A percentile compares a stretch with the other conserved stretches of the same genome.
phyloP scores from a whole-genome alignment of 768 basidiomycete genomes.

The Pleurotus tuoliensis region DNA sequence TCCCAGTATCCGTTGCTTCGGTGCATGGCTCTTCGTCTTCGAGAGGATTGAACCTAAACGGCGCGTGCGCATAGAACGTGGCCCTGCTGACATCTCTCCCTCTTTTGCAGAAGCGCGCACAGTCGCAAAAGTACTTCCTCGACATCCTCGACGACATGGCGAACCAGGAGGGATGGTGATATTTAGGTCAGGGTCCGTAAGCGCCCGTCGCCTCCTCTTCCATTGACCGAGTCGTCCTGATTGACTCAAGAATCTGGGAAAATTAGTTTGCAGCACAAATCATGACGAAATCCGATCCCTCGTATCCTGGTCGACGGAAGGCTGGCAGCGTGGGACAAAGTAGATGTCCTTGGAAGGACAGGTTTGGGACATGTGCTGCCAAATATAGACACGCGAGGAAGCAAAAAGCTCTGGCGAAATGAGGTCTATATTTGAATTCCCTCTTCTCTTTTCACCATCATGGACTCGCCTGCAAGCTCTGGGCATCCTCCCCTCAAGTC shows the following conservation, averaged over 20 bases:
- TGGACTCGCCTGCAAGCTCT: slow-evolving; percentile 1
- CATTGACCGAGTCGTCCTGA: no score
- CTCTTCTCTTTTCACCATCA: background rate
- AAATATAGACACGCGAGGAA: background rate
- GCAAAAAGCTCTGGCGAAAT: background rate
- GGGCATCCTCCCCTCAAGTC: background rate
- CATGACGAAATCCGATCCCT: no score
- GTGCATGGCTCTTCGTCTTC: no score
- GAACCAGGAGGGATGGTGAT: slow-evolving; percentile 1
- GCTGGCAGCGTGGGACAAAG: background rate
- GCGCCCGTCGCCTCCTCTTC: background rate
- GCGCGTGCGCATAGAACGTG: slow-evolving; percentile 3
- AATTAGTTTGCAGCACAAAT: no score
- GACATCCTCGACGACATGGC: background rate
- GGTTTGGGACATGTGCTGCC: background rate
- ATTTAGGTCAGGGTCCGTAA: background rate
- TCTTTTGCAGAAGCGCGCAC: slow-evolving; percentile 4
- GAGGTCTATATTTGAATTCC: background rate
- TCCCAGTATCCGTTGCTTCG: background rate
- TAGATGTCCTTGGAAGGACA: background rate
- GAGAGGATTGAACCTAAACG: background rate
- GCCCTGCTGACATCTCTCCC: slow-evolving; percentile 6
- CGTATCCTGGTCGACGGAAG: no score
- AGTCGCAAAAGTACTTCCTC: slow-evolving; percentile 4
- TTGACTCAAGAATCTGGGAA: no score